Evolutionary conservation across 2,329 filamentous ascomycete species (phyloP).

Genomic region (Fusarium armeniacum): DNA sequence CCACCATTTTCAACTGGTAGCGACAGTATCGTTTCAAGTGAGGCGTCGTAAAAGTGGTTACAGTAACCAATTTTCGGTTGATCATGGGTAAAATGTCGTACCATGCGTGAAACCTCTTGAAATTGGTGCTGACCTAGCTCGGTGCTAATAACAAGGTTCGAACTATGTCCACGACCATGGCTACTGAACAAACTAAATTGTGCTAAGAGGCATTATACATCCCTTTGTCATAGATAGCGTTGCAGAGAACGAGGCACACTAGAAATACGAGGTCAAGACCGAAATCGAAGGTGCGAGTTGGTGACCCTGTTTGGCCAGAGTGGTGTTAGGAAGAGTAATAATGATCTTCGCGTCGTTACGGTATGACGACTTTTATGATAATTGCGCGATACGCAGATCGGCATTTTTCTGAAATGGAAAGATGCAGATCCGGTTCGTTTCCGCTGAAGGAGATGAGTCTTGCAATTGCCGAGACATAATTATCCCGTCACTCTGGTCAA

Average conservation of each 20-base stretch:
- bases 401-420: background rate
- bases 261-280: background rate
- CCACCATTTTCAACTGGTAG: background rate
- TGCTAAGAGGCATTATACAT: background rate
- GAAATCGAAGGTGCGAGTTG: background rate
- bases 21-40: background rate
- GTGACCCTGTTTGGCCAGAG: background rate
- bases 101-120: background rate
- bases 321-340: background rate
- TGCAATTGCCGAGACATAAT: background rate
- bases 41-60: too few species aligned
- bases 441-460: background rate
- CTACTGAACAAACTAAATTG: background rate
- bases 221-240: background rate
- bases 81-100: background rate
- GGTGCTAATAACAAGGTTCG: background rate
- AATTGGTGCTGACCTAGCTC: background rate
- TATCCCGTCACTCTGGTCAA: background rate
- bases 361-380: background rate
- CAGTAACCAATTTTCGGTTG: background rate
- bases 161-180: background rate
- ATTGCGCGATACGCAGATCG: background rate
- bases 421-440: background rate
- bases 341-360: background rate
- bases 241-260: background rate